A percentile compares a stretch with the other conserved stretches of the same genome.
These are phyloP conservation scores for Lyophyllum shimeji DNA, from an alignment of 768 basidiomycete species.

Conservation along the genomic window DNA sequence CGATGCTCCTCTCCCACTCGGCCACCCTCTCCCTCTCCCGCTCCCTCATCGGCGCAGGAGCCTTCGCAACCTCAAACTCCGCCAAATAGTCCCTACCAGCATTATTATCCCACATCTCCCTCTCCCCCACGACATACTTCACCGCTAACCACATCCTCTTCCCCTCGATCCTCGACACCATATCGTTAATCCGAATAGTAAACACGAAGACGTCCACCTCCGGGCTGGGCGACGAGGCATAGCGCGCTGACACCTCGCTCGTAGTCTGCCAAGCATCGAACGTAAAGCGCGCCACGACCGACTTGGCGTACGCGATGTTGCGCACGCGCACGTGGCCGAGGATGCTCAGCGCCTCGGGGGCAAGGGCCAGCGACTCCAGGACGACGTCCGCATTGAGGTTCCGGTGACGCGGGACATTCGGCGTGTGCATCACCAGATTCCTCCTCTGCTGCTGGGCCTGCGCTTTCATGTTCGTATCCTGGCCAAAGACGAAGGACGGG, in stretches of 20 bases:
- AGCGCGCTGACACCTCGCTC: slow-evolving; percentile 83
- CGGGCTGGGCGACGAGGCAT: slow-evolving; percentile 48
- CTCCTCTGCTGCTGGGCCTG: slow-evolving; percentile 26
- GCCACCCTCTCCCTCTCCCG: slow-evolving; percentile 27
- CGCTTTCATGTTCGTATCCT: slow-evolving; percentile 18
- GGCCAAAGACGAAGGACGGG: slow-evolving; percentile 64
- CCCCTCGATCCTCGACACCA: slow-evolving; percentile 74
- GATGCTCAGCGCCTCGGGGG: slow-evolving; percentile 52
- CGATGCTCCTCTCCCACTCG: slow-evolving; percentile 20
- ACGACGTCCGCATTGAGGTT: slow-evolving; percentile 43
- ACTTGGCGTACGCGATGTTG: slow-evolving; percentile 87
- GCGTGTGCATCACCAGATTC: slow-evolving; percentile 57
- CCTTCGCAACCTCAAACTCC: slow-evolving; percentile 49
- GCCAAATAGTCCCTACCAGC: slow-evolving; percentile 74
- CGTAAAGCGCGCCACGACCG: slow-evolving; percentile 87
- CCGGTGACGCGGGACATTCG: slow-evolving; percentile 60
- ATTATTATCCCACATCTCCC: slow-evolving; percentile 95
- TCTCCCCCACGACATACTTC: slow-evolving; percentile 64
- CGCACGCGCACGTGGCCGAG: slow-evolving; percentile 76
- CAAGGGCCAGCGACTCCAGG: slow-evolving; percentile 55
- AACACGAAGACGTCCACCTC: slow-evolving; percentile 77
- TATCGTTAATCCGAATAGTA: slow-evolving; percentile 72
- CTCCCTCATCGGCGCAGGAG: slow-evolving; percentile 11
- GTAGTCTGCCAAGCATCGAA: slow-evolving; percentile 96
- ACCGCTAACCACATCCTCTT: slow-evolving; percentile 82